Evolutionary conservation across 345 rosid species (phyloP), one percentile per base, ranked within the genome.

Genomic region (Abelmoschus esculentus): DNA sequence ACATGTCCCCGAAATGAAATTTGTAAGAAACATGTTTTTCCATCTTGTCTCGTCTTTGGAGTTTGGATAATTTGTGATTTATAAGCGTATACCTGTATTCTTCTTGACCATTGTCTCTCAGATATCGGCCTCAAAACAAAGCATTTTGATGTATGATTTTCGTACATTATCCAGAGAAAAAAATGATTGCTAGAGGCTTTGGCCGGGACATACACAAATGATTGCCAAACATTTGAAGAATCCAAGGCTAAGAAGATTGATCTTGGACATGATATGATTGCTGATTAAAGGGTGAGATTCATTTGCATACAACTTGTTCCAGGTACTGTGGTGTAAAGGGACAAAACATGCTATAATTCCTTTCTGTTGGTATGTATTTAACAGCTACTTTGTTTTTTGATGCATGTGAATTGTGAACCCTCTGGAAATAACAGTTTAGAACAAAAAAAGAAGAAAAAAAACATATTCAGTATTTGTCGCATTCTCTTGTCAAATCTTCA

Each of bases 1-100:
- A 63, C 74, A 56, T 44, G 50, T 71, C 75, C 59, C 70, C 64
- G 80, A 62, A 73, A 73, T 76, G 74, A 73, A 75, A 72, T 71
- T 70, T 75, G 75, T 73, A 49, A 78, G 74, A 67, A 74, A 75
- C 36, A 34, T 74, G 79, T 71, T 17, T 46, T 75, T 54, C 65
- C 29, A 66, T 29, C 3, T 49, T 50, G 44, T 67, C 44, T 46
- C 36, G 19, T 2, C 28, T 53, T 22, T 38, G 11, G 64, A 4
- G 12, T 53, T 22, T 38, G 11, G 64, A 4, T 22, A 6, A 65
- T 19, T 65, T 65, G 55, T 65, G 69, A 65, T 65, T 7, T 26
- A 4, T 64, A 60, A 44, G 10, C 11, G 38, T 44, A 44, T 44
- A 26, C 55, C 69, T 65, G 69, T 65, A 26, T 2, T 46, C 28